phyloP scores from a whole-genome alignment of 1,284 basidiomycete genomes.

The Moesziomyces sp. region DNA sequence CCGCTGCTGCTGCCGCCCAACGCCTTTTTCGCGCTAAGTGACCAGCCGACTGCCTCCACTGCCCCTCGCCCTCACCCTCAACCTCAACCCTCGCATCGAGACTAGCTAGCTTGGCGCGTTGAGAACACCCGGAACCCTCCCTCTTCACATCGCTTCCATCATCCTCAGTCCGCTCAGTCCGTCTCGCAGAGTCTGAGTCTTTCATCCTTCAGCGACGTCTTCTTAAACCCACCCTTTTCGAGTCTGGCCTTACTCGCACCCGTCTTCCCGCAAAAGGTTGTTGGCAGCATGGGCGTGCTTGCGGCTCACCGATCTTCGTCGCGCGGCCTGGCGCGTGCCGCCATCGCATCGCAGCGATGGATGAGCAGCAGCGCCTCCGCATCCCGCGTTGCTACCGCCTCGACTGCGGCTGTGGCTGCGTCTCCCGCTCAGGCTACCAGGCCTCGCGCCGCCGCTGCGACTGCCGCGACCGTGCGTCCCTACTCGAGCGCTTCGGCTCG shows the following conservation, averaged over 20 bases:
- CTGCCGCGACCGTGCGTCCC: constrained; percentile 20
- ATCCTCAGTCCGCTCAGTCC: not conserved
- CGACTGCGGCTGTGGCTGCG: constrained; percentile 8
- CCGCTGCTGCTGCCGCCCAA: not conserved
- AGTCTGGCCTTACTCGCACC: not conserved
- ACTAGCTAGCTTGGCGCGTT: not conserved
- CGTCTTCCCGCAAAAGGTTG: not conserved
- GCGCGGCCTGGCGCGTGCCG: constrained; percentile 36
- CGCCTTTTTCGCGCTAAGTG: not conserved
- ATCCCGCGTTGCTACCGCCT: constrained; percentile 29
- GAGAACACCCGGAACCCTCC: not conserved
- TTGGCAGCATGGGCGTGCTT: constrained; percentile 36
- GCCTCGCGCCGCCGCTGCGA: constrained; percentile 19
- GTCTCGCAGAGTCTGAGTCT: not conserved
- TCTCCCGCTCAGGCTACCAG: constrained; percentile 19
- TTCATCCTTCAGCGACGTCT: not conserved
- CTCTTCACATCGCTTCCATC: not conserved
- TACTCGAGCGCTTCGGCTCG: constrained; percentile 50
- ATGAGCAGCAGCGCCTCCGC: constrained; percentile 32
- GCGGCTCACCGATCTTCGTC: constrained; percentile 42
- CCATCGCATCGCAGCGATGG: constrained; percentile 35
- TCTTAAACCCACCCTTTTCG: constrained; percentile 1
- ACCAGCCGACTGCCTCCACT: not conserved
- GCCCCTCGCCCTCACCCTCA: too few relatives aligned
- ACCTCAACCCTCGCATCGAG: not conserved